phyloP scores from a whole-genome alignment of 2,329 filamentous ascomycete species.

The Bipolaris victoriae region DNA sequence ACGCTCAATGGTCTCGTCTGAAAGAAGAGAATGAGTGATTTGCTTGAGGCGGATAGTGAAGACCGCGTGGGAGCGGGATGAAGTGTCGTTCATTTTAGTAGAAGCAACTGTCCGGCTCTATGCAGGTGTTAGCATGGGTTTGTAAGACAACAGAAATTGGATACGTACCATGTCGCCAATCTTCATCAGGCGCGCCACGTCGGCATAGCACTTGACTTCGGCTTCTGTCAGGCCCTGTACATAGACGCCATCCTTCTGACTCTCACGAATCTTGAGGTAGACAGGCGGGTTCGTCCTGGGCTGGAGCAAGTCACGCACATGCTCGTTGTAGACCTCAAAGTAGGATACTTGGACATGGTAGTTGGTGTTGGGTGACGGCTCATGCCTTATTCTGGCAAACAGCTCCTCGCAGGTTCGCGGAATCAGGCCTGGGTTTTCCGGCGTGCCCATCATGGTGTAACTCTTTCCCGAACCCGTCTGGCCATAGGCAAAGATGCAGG shows the following conservation, averaged over 20 bases:
- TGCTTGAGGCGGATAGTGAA: constrained; percentile 98
- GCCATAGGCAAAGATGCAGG: constrained; percentile 97
- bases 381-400: constrained; percentile 87
- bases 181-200: constrained; percentile 91
- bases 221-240: constrained; percentile 96
- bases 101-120: constrained; percentile 83
- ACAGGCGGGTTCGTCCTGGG: constrained; percentile 80
- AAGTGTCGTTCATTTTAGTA: constrained; percentile 99
- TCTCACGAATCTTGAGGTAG: constrained; percentile 97
- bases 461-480: constrained; percentile 98
- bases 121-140: constrained; percentile 10
- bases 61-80: constrained; percentile 92
- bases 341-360: constrained; percentile 98
- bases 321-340: constrained; percentile 99
- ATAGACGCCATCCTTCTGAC: constrained; percentile 91
- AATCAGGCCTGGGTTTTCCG: constrained; percentile 87
- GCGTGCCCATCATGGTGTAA: constrained; percentile 95
- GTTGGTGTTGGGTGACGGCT: constrained; percentile 87
- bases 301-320: constrained; percentile 90
- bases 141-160: too few relatives aligned
- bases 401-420: constrained; percentile 94
- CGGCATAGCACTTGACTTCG: constrained; percentile 82
- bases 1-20: constrained; percentile 96
- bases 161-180: constrained; percentile 70
- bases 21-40: constrained; percentile 95